A percentile compares a stretch with the other conserved stretches of the same genome.
These are phyloP conservation scores for Pichia sp. DNA, from an alignment of 1,139 yeast genomes.

Conservation along the genomic window DNA sequence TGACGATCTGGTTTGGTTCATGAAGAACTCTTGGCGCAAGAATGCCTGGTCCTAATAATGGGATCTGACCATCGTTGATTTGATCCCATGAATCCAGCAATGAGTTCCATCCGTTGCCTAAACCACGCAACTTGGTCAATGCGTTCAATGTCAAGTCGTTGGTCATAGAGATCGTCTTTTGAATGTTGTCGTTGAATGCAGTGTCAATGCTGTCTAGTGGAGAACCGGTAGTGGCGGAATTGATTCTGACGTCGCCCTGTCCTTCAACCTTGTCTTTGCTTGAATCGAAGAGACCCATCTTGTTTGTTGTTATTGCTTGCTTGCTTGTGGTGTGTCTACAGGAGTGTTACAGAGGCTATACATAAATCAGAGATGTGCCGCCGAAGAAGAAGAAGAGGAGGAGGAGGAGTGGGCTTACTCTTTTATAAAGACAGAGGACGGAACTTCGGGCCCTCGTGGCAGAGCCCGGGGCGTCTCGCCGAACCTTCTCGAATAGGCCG, in stretches of 20 bases:
- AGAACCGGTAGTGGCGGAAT: constrained; percentile 7
- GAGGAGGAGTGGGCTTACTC: no score
- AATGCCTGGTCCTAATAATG: constrained; percentile 2
- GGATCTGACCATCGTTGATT: constrained; percentile 4
- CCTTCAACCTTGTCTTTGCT: not conserved
- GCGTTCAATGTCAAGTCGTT: constrained; percentile 26
- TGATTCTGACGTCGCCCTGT: constrained; percentile 9
- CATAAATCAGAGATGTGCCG: no score
- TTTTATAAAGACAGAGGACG: no score
- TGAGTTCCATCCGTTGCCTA: constrained; percentile 11
- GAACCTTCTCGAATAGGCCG: not conserved
- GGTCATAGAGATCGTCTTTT: constrained; percentile 20
- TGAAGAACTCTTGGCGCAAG: constrained; percentile 8
- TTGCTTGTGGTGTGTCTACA: not conserved
- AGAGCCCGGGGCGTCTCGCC: not conserved
- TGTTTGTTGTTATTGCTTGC: not conserved
- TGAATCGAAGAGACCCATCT: constrained; percentile 14
- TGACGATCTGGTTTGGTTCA: constrained; percentile 45
- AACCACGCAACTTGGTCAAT: constrained; percentile 20
- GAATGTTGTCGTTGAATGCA: constrained; percentile 7
- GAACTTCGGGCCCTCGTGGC: no score
- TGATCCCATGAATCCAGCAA: constrained; percentile 12
- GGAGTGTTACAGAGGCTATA: no score
- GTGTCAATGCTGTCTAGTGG: not conserved
- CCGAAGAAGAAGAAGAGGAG: no score